These are phyloP conservation scores for Raffaelea arxii DNA, from an alignment of 2,329 filamentous ascomycete genomes.

Conservation along the genomic window DNA sequence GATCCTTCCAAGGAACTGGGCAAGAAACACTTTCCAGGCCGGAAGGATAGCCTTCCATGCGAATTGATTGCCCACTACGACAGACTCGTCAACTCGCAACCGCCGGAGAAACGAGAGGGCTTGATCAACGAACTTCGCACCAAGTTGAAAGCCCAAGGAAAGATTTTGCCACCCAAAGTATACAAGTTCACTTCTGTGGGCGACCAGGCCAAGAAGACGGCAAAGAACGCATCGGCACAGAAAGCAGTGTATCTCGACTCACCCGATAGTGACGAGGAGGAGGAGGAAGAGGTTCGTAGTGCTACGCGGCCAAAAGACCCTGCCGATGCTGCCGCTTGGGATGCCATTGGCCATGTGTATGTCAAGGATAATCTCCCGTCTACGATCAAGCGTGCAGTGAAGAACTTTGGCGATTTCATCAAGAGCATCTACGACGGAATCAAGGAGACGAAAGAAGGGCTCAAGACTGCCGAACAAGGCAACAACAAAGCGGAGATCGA, in stretches of 20 bases:
- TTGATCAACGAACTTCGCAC: conserved; percentile 11
- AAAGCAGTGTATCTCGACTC: conserved; percentile 7
- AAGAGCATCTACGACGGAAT: conserved; percentile 37
- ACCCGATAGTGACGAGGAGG: conserved; percentile 8
- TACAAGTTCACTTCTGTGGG: conserved; percentile 13
- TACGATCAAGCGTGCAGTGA: conserved; percentile 37
- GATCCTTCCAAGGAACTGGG: conserved; percentile 14
- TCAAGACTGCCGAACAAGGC: conserved; percentile 31
- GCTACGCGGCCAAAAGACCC: conserved; percentile 33
- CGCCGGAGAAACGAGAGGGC: conserved; percentile 9
- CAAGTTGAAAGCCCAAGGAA: conserved; percentile 11
- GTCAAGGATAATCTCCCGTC: conserved; percentile 26
- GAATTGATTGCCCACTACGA: conserved; percentile 14
- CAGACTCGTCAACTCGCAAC: conserved; percentile 7
- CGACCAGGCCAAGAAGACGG: conserved; percentile 5
- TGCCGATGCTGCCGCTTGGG: conserved; percentile 41
- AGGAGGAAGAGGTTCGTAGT: conserved; percentile 24
- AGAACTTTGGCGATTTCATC: conserved; percentile 40
- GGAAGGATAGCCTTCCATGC: conserved; percentile 10
- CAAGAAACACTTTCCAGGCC: conserved; percentile 11
- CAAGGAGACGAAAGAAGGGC: conserved; percentile 35
- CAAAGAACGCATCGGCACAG: background rate
- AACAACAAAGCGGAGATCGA: conserved; percentile 24
- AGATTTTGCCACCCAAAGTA: conserved; percentile 13
- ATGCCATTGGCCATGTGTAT: conserved; percentile 39